Percentiles rank a stretch among this genome's conserved stretches.
Evolutionary conservation across 495 filamentous ascomycete genomes (phyloP).

Genomic region (Podospora appendiculata): DNA sequence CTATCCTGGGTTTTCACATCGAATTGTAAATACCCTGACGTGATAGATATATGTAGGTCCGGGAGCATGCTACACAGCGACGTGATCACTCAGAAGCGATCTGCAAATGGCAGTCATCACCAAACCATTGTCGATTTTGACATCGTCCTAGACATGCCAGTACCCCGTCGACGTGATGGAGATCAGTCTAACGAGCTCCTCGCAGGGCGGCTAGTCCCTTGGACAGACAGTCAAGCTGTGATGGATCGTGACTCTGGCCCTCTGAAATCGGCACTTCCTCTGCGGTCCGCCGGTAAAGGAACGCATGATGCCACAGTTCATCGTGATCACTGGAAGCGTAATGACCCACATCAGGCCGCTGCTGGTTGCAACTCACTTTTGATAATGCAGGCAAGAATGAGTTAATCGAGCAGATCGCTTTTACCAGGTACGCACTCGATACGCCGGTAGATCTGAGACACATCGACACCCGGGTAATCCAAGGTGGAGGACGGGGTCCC

Average conservation of each 20-base stretch:
- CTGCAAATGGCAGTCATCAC: background rate
- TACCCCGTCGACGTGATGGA: background rate
- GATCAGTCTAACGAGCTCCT: background rate
- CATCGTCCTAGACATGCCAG: background rate
- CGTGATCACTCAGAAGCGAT: background rate
- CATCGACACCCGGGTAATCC: background rate
- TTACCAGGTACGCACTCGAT: background rate
- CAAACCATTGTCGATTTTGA: background rate
- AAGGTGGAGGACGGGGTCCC: background rate
- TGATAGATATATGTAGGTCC: background rate
- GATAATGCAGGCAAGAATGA: too few relatives aligned
- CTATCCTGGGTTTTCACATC: too few relatives aligned
- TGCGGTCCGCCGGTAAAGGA: background rate
- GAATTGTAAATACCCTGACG: too few relatives aligned
- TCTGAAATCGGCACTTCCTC: background rate
- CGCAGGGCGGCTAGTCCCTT: too few relatives aligned
- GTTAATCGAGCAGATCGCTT: background rate
- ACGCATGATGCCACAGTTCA: too few relatives aligned
- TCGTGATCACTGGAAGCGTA: too few relatives aligned
- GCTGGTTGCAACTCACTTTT: conserved; percentile 1
- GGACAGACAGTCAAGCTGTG: background rate
- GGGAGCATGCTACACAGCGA: conserved; percentile 2
- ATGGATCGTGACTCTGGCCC: background rate
- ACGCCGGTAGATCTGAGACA: background rate
- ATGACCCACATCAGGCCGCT: background rate